phyloP scores from a whole-genome alignment of 1,139 yeast species.

The Saccharomycopsis phalli region DNA sequence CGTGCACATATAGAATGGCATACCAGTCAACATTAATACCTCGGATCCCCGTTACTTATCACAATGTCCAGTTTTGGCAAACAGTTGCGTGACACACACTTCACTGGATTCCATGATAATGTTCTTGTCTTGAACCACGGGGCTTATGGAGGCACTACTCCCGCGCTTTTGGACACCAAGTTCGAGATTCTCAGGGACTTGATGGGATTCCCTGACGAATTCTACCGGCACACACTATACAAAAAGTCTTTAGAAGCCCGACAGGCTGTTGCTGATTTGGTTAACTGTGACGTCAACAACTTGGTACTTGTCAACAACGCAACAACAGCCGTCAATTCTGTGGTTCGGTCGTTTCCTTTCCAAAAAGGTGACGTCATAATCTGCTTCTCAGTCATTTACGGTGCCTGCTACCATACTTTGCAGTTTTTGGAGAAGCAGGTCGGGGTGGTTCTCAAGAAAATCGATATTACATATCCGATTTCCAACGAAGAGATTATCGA shows the following conservation, averaged over 20 bases:
- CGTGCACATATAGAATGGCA: too few relatives aligned
- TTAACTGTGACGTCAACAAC: constrained; percentile 37
- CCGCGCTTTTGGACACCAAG: constrained; percentile 30
- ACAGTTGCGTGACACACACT: constrained; percentile 39
- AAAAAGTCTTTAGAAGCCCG: constrained; percentile 29
- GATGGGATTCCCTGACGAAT: constrained; percentile 36
- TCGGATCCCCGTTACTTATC: too few relatives aligned
- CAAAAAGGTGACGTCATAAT: constrained; percentile 47
- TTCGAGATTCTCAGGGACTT: constrained; percentile 27
- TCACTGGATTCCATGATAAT: constrained; percentile 31
- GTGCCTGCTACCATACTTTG: constrained; percentile 48
- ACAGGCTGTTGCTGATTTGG: constrained; percentile 30
- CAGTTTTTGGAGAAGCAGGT: constrained; percentile 34
- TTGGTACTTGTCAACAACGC: constrained; percentile 51
- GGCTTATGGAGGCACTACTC: constrained; percentile 44
- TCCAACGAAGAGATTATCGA: constrained; percentile 39
- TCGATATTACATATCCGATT: constrained; percentile 42
- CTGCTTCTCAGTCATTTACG: constrained; percentile 46
- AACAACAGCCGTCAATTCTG: constrained; percentile 51
- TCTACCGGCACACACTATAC: constrained; percentile 25
- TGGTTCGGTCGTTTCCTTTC: constrained; percentile 48
- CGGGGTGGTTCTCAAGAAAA: constrained; percentile 39
- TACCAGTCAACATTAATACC: too few relatives aligned
- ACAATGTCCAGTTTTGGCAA: too few relatives aligned
- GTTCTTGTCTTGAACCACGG: constrained; percentile 45